Evolutionary conservation across 345 rosid species (phyloP).

Genomic region (Luvunga scandens): DNA sequence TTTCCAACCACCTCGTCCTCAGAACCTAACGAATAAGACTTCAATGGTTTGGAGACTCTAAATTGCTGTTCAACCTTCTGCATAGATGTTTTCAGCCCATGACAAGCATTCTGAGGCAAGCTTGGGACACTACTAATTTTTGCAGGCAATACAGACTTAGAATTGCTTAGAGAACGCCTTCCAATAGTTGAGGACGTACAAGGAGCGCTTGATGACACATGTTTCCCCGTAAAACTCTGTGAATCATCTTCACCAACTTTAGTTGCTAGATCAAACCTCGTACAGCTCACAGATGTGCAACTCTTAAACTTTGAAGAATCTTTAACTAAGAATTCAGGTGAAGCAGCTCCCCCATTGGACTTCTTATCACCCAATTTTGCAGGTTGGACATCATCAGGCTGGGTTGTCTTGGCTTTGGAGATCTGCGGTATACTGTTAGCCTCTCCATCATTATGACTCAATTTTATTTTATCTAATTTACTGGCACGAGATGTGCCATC

Average conservation of each 20-base stretch:
- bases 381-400: conserved; percentile 21
- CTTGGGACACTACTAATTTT: conserved; percentile 24
- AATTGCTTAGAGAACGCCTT: conserved; percentile 13
- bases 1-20: conserved; percentile 28
- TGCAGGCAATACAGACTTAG: conserved; percentile 26
- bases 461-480: conserved; percentile 33
- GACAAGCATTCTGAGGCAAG: conserved; percentile 34
- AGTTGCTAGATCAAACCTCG: conserved; percentile 18
- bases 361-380: conserved; percentile 30
- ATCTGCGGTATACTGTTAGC: conserved; percentile 27
- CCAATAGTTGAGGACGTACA: conserved; percentile 18
- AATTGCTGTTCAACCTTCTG: conserved; percentile 59
- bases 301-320: conserved; percentile 22
- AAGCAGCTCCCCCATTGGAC: conserved; percentile 25
- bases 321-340: conserved; percentile 29
- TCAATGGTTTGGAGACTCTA: conserved; percentile 39
- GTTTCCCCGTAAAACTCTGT: conserved; percentile 17
- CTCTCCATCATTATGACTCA: conserved; percentile 20
- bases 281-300: conserved; percentile 7
- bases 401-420: conserved; percentile 29
- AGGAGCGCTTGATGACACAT: conserved; percentile 29
- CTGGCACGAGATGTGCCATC: conserved; percentile 28
- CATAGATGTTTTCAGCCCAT: conserved; percentile 50
- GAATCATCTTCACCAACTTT: conserved; percentile 28
- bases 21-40: conserved; percentile 27